Base-by-base conservation (phyloP, 2,329 filamentous ascomycete genomes). In the Fusarium fracticaudum region DNA sequence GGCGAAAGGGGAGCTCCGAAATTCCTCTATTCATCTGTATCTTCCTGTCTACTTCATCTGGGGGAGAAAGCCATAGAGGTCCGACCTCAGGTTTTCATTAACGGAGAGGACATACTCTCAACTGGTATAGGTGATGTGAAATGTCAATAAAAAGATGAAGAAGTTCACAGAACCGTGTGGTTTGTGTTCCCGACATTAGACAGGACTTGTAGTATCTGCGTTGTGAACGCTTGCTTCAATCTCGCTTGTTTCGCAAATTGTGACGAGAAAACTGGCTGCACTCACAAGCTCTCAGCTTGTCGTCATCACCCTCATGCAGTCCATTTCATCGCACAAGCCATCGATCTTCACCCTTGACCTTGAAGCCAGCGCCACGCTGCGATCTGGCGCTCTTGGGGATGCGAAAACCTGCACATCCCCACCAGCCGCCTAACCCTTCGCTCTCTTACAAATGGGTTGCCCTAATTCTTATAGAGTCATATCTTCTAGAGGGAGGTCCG, bases 1-100 rank as follows among this genome's bases (percentile, higher is more conserved):
- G 45, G 60, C 71, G 10, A 71, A 68, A 44, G 76, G 73, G 24
- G 75, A 77, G 38, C 74, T 77, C 17, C 70, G 67, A 26, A 72
- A 77, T 31, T 59, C 73, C 22, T 54, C 75, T 14, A 64, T 74
- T 40, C 75, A 77, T 33, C 22, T 74, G 5, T 77, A 67, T 24
- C 55, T 64, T 24, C 72, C 72, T 2, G 68, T 72, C 8, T 71
- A 75, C 33, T 62, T 69, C 31, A 57, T 77, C 20, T 61, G 67
- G 64, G 73, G 63, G 5, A 64, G 35, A 31, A 73, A 72, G 20
- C 71, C 71, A 14, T 72, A 37, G 62, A 14, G n/a, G 5, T 15
- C 24, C 22, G 15, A 18, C 13, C 4, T 59, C 11, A 6, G 8
- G 11, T 18, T 31, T 11, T 41, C 20, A 31, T 37, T 31, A 8